Percentiles rank a stretch among this genome's conserved stretches.
phyloP scores from a whole-genome alignment of 2,329 filamentous ascomycete genomes.

The Fusarium piperis region DNA sequence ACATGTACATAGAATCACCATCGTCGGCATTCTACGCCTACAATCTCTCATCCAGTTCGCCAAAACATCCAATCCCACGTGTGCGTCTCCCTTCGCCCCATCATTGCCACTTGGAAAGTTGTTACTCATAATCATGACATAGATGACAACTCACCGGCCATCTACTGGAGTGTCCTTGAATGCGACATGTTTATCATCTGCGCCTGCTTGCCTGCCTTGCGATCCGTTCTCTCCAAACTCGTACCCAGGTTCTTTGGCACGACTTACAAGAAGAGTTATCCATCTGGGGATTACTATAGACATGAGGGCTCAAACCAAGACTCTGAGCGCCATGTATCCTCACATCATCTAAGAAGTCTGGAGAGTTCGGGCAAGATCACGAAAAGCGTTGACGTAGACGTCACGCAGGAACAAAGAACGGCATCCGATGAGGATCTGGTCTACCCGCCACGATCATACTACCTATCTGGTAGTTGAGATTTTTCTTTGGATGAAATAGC shows the following conservation, averaged over 20 bases:
- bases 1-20: neutral
- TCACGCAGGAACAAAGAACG: neutral
- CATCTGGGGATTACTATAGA: constrained; percentile 6
- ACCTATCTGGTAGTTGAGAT: neutral
- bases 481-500: neutral
- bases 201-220: constrained; percentile 8
- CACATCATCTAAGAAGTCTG: neutral
- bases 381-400: constrained; percentile 4
- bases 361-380: neutral
- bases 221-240: constrained; percentile 1
- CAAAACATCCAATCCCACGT: neutral
- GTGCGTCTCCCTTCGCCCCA: neutral
- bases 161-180: constrained; percentile 19
- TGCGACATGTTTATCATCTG: constrained; percentile 19
- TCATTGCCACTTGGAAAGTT: neutral
- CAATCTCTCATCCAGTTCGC: neutral
- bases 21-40: neutral
- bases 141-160: constrained; percentile 14
- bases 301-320: constrained; percentile 4
- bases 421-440: constrained; percentile 16
- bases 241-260: constrained; percentile 11
- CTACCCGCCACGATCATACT: constrained; percentile 2
- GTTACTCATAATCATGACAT: neutral
- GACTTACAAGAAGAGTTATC: neutral
- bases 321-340: neutral